Evolutionary conservation across 176 grass and related monocot genomes (phyloP).

Genomic region (Typha latifolia): DNA sequence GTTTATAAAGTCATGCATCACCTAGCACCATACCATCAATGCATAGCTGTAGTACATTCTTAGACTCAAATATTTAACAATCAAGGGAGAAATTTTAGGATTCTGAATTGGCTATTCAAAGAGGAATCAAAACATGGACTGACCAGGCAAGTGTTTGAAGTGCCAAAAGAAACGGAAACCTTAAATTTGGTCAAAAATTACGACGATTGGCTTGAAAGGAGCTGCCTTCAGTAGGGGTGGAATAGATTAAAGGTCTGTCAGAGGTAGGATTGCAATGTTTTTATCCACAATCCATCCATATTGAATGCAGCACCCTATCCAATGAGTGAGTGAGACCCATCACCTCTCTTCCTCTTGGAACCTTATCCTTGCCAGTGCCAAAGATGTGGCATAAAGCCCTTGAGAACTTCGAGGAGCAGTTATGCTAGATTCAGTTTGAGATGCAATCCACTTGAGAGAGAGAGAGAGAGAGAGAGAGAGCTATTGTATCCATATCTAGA

Average conservation of each 20-base stretch:
- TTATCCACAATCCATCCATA: background rate
- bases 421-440: background rate
- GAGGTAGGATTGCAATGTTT: no score
- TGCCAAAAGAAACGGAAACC: background rate
- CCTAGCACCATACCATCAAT: no score
- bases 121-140: background rate
- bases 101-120: background rate
- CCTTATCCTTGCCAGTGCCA: background rate
- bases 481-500: background rate
- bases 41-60: background rate
- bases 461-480: background rate
- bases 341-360: background rate
- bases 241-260: no score
- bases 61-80: background rate
- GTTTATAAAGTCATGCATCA: no score
- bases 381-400: background rate
- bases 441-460: background rate
- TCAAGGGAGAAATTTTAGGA: background rate
- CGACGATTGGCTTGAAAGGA: no score
- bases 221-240: no score
- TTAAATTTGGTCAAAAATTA: no score
- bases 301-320: conserved; percentile 1
- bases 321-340: background rate
- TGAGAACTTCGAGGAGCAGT: conserved; percentile 4
- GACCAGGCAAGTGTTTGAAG: background rate